These are phyloP conservation scores for Vaccinium darrowii DNA, from an alignment of 148 eudicot genomes.

Conservation along the genomic window DNA sequence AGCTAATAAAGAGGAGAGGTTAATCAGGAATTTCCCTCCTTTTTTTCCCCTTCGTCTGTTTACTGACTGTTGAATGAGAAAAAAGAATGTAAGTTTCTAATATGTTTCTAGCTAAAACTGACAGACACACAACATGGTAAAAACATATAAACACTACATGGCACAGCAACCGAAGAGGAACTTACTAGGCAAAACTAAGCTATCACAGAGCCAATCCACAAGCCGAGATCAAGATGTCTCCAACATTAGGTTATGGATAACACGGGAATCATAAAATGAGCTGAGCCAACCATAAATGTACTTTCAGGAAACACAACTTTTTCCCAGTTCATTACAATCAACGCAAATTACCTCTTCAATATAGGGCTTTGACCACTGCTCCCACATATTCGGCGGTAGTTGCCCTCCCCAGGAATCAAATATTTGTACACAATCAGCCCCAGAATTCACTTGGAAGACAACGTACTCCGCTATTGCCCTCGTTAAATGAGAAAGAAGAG, in stretches of 20 bases:
- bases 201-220: background rate
- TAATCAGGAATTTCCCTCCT: background rate
- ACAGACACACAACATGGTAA: background rate
- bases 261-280: background rate
- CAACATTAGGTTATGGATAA: background rate
- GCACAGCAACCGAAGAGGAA: background rate
- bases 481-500: constrained; percentile 77
- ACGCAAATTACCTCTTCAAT: constrained; percentile 61
- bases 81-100: background rate
- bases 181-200: background rate
- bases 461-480: constrained; percentile 81
- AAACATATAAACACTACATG: background rate
- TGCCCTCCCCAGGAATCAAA: constrained; percentile 99
- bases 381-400: constrained; percentile 94
- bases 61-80: background rate
- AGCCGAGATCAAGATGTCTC: background rate
- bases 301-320: background rate
- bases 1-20: background rate
- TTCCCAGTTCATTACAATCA: constrained; percentile 1
- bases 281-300: background rate
- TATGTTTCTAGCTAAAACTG: background rate
- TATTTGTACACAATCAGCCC: constrained; percentile 93
- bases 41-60: background rate
- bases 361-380: constrained; percentile 91
- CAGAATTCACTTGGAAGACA: constrained; percentile 80